Evolutionary conservation across 352 stramenopile species (phyloP).

Genomic region (Pythium aristosporum): DNA sequence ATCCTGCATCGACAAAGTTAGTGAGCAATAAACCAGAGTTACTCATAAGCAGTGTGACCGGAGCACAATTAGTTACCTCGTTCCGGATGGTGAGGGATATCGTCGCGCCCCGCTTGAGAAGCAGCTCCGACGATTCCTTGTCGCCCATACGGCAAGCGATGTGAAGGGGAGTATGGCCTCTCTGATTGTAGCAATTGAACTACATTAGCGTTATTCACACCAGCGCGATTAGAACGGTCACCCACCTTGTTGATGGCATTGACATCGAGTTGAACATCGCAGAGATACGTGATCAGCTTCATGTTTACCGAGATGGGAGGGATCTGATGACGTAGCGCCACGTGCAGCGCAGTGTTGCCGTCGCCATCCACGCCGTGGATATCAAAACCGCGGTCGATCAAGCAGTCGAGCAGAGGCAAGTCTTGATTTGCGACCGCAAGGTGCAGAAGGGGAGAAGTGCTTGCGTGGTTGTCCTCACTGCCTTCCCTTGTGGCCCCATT

Average conservation of each 20-base stretch:
- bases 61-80: neutral
- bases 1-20: neutral
- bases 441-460: neutral
- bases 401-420: neutral
- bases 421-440: conserved; percentile 9
- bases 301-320: neutral
- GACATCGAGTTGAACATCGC: conserved; percentile 1
- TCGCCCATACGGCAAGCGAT: conserved; percentile 5
- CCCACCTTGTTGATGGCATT: neutral
- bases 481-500: neutral
- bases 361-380: neutral
- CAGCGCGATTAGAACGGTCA: neutral
- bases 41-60: neutral
- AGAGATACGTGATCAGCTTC: conserved; percentile 10
- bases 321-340: conserved; percentile 5
- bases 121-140: neutral
- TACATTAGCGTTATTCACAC: neutral
- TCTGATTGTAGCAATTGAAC: neutral
- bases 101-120: neutral
- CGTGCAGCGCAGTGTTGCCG: conserved; percentile 2
- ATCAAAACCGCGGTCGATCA: conserved; percentile 5
- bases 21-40: neutral
- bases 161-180: conserved; percentile 13
- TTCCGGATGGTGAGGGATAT: neutral
- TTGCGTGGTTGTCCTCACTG: neutral